Evolutionary conservation across 140 eudicot species (phyloP).

Genomic region (Anethum foeniculum): DNA sequence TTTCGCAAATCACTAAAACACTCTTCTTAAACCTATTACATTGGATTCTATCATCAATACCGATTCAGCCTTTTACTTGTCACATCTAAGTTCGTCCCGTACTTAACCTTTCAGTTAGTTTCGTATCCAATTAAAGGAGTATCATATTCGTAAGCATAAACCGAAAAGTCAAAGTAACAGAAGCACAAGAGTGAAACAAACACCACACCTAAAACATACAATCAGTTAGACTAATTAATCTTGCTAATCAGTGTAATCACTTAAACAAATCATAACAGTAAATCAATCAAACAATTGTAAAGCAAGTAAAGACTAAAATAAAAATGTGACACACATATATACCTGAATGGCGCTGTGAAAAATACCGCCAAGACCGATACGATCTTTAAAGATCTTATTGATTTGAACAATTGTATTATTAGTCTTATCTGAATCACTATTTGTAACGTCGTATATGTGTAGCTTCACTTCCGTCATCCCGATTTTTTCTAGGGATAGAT

Average conservation of each 20-base stretch:
- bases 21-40: too few relatives aligned
- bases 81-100: not conserved
- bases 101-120: not conserved
- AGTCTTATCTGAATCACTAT: conserved; percentile 83
- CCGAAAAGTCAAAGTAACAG: not conserved
- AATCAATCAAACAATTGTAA: not conserved
- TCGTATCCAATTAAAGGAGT: too few relatives aligned
- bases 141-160: not conserved
- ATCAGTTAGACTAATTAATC: not conserved
- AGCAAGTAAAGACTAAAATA: not conserved
- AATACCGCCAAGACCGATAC: conserved; percentile 92
- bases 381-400: conserved; percentile 91
- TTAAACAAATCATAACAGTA: not conserved
- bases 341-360: conserved; percentile 92
- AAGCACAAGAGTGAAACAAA: too few relatives aligned
- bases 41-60: too few relatives aligned
- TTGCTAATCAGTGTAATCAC: not conserved
- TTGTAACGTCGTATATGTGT: conserved; percentile 88
- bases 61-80: too few relatives aligned
- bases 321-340: not conserved
- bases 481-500: not conserved
- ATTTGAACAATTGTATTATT: conserved; percentile 43
- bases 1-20: not conserved
- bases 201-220: not conserved
- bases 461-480: conserved; percentile 84